Percentiles rank a stretch among this genome's conserved stretches.
Evolutionary conservation across 2,329 filamentous ascomycete genomes (phyloP).

Genomic region (Arthroderma sp.): DNA sequence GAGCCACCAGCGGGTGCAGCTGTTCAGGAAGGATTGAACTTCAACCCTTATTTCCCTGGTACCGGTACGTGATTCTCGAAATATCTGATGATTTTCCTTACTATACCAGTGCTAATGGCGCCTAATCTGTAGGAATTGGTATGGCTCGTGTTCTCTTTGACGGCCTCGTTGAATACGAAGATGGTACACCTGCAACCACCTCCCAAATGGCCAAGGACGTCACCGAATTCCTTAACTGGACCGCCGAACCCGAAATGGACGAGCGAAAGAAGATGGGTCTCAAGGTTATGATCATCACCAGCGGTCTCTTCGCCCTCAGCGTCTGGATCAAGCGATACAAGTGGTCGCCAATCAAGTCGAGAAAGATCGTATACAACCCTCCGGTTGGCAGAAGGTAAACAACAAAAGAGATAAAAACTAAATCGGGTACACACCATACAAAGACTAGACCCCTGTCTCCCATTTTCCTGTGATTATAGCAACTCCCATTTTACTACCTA

Average conservation of each 20-base stretch:
- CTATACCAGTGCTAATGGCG: constrained; percentile 83
- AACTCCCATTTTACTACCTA: background rate
- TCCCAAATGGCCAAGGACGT: constrained; percentile 99
- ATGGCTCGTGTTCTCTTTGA: constrained; percentile 99
- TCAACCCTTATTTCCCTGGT: constrained; percentile 99
- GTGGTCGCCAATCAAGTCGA: constrained; percentile 91
- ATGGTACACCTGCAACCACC: constrained; percentile 81
- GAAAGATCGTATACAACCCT: constrained; percentile 81
- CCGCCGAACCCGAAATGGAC: constrained; percentile 98
- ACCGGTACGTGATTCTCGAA: constrained; percentile 50
- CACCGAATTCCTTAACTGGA: constrained; percentile 97
- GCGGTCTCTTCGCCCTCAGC: constrained; percentile 69
- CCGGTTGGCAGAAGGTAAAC: constrained; percentile 34
- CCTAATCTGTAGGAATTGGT: constrained; percentile 50
- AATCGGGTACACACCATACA: no score
- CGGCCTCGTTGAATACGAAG: constrained; percentile 94
- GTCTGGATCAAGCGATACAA: constrained; percentile 99
- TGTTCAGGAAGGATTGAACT: constrained; percentile 86
- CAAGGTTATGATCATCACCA: constrained; percentile 77
- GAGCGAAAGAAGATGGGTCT: constrained; percentile 99
- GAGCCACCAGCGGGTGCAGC: constrained; percentile 81
- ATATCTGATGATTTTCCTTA: constrained; percentile 99
- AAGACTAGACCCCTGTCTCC: background rate
- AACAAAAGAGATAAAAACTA: background rate
- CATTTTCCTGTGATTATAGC: background rate